Evolutionary conservation across 768 basidiomycete genomes (phyloP), one percentile per base, ranked within the genome.

Genomic region (Xerocomellus chrysenteron): DNA sequence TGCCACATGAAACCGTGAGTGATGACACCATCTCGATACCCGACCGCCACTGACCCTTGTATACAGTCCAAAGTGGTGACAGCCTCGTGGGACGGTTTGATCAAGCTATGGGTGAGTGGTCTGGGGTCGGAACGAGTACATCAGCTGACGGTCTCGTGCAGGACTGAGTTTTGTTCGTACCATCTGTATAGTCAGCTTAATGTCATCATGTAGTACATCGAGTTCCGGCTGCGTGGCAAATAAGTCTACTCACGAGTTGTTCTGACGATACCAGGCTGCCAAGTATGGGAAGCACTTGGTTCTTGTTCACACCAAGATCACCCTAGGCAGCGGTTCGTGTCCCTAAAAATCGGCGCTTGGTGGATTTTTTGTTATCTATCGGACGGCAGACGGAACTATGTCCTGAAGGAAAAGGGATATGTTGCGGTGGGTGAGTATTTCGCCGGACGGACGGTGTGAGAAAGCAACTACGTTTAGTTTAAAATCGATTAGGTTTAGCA

Each of bases 21-120:
- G 43, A 35, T 12, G 39, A 37, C 12, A 52, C 56, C 32, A 12
- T 50, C 45, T 24, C 30, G 28, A 32, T 40, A n/a, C 21, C 33
- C 30, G 7, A 13, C 14, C 30, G 47, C 10, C 30, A 54, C 62
- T 65, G 54, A 67, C 56, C 57, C 33, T 30, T 56, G 51, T 60
- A 36, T 65, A 16, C 60, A 98, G 96, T 96, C 92, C 24, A 98
- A 98, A 77, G 86, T 99, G 8, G 83, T 99, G 51, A 99, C 97
- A 4, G 94, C 91, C 10, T 94, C 92, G 45, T 98, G 96, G 96
- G 97, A 99, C 69, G 95, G 95, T 13, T 76, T 94, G 62, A 98
- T 98, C 74, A 98, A 98, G 76, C 80, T 99, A 70, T 99, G 95
- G 94, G 94, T 92, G 70, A 62, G 88, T 80, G 9, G n/a, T 46